Evolutionary conservation across 2,329 filamentous ascomycete genomes (phyloP).

Genomic region (Taxawa tesnikishii): DNA sequence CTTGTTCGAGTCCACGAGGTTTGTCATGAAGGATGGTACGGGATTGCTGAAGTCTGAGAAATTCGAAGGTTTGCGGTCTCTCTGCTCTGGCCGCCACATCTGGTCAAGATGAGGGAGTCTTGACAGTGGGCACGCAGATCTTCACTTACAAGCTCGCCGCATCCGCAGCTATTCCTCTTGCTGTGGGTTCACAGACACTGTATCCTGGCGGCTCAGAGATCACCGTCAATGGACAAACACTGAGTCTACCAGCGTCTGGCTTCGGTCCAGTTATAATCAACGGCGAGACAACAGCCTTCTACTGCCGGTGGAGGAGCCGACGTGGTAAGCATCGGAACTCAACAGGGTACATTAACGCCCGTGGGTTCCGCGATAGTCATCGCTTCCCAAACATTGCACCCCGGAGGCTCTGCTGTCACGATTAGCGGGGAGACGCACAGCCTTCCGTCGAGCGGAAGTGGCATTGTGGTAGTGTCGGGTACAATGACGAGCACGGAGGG

Average conservation of each 20-base stretch:
- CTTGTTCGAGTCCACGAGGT: constrained; percentile 15
- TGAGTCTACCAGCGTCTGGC: constrained; percentile 1
- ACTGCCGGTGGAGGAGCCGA: too few species aligned
- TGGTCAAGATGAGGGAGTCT: background rate
- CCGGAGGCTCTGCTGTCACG: background rate
- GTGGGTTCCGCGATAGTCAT: constrained; percentile 1
- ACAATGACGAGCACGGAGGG: background rate
- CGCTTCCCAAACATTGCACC: constrained; percentile 2
- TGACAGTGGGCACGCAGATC: background rate
- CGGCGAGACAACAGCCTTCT: too few species aligned
- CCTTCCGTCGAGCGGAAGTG: background rate
- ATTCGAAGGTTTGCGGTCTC: constrained; percentile 18
- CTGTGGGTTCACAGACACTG: constrained; percentile 2
- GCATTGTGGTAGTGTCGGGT: background rate
- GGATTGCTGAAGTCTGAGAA: constrained; percentile 24
- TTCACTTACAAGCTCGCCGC: background rate
- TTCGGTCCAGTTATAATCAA: too few species aligned
- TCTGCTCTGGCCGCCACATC: background rate
- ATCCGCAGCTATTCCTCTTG: background rate
- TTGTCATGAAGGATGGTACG: constrained; percentile 18
- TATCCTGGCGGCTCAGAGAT: constrained; percentile 13
- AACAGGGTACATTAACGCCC: too few species aligned
- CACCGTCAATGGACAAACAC: constrained; percentile 13
- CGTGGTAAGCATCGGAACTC: too few species aligned
- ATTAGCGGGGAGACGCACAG: background rate